phyloP scores from a whole-genome alignment of 208 protist species.

The Trypanosoma boissoni region DNA sequence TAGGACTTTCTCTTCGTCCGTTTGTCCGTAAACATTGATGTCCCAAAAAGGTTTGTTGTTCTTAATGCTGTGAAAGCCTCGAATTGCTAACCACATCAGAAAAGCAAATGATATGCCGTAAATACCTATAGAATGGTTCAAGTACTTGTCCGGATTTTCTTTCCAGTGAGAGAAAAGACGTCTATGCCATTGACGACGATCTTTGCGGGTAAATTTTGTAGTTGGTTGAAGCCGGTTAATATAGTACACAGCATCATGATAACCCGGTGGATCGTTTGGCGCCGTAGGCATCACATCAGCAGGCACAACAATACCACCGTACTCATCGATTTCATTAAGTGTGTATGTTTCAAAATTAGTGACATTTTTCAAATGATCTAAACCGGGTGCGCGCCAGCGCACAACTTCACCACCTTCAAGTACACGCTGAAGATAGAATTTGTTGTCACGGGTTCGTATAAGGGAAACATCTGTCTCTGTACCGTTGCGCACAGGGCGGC shows the following conservation, averaged over 20 bases:
- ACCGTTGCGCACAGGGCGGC: slow-evolving; percentile 49
- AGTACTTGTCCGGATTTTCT: slow-evolving; percentile 79
- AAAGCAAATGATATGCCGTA: slow-evolving; percentile 65
- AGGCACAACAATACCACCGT: slow-evolving; percentile 81
- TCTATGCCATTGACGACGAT: slow-evolving; percentile 76
- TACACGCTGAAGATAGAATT: slow-evolving; percentile 89
- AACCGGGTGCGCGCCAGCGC: slow-evolving; percentile 74
- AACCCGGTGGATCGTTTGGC: slow-evolving; percentile 59
- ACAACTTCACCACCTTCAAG: slow-evolving; percentile 75
- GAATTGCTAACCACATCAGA: slow-evolving; percentile 59
- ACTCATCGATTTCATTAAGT: slow-evolving; percentile 85
- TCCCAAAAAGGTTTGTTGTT: slow-evolving; percentile 91
- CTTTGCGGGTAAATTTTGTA: slow-evolving; percentile 83
- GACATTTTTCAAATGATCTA: slow-evolving; percentile 80
- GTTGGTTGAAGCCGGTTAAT: slow-evolving; percentile 59
- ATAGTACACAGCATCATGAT: slow-evolving; percentile 75
- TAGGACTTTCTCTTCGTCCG: slow-evolving; percentile 55
- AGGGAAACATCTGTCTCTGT: slow-evolving; percentile 74
- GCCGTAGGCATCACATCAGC: slow-evolving; percentile 73
- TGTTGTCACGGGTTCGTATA: slow-evolving; percentile 86
- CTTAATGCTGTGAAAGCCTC: slow-evolving; percentile 80
- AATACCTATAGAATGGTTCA: slow-evolving; percentile 58
- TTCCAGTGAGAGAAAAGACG: slow-evolving; percentile 79
- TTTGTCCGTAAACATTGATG: slow-evolving; percentile 71
- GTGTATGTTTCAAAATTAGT: slow-evolving; percentile 89